Conservation (phyloP, 2,329 filamentous ascomycete species). For the Diaporthe humulicola region DNA sequence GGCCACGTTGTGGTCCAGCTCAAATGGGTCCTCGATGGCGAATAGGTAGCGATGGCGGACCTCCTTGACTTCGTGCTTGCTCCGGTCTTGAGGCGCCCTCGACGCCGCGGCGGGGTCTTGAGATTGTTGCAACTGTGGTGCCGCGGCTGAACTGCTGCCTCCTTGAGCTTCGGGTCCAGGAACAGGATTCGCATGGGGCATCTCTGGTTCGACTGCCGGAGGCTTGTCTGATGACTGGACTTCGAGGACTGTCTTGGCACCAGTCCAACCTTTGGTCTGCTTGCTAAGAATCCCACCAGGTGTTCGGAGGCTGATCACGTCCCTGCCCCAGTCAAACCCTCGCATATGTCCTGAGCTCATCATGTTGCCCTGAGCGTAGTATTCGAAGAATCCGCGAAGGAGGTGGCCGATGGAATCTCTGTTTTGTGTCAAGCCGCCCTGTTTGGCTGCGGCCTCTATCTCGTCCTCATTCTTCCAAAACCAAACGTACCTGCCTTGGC, state of each 20-base stretch:
- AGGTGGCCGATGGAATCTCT: conserved; percentile 77
- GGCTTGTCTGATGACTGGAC: conserved; percentile 53
- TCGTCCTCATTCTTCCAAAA: conserved; percentile 84
- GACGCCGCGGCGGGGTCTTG: background rate
- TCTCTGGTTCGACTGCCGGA: conserved; percentile 42
- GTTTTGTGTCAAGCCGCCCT: conserved; percentile 76
- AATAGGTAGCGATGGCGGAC: conserved; percentile 86
- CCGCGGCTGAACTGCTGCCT: background rate
- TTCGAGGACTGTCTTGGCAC: conserved; percentile 79
- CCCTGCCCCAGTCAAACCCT: conserved; percentile 84
- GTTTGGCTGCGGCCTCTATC: conserved; percentile 71
- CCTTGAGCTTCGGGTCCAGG: background rate
- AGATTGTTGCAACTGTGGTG: background rate
- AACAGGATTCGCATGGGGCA: conserved; percentile 38
- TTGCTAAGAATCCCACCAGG: conserved; percentile 79
- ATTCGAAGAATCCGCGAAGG: conserved; percentile 88
- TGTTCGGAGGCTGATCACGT: conserved; percentile 83
- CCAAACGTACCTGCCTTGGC: conserved; percentile 77
- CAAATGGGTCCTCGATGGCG: conserved; percentile 93
- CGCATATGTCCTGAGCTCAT: conserved; percentile 64
- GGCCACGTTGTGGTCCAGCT: conserved; percentile 88
- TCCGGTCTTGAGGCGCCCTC: conserved; percentile 29
- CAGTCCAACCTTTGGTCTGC: conserved; percentile 85
- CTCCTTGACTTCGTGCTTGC: conserved; percentile 68
- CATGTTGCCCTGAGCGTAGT: conserved; percentile 76